Percentiles rank a stretch among this genome's conserved stretches.
Conservation (phyloP, 2,329 filamentous ascomycete genomes). For the Colletotrichum siamense region DNA sequence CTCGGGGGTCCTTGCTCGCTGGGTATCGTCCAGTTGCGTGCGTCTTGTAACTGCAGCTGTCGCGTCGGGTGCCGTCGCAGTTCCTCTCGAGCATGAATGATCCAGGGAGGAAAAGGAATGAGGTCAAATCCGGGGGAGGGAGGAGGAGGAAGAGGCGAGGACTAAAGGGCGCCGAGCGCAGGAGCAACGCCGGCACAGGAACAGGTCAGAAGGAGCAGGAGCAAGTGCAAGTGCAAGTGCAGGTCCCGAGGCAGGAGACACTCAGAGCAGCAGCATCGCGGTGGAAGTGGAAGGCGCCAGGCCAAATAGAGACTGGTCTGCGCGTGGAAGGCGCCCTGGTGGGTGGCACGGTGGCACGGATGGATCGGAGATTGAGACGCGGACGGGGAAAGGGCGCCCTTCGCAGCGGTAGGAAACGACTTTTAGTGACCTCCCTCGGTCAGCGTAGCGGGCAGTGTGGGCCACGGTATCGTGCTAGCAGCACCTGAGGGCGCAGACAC, state of each 20-base stretch:
- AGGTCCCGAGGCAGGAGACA: constrained; percentile 3
- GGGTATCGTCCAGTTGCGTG: background rate
- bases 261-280: background rate
- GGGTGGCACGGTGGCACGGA: constrained; percentile 14
- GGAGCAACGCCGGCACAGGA: background rate
- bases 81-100: background rate
- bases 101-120: background rate
- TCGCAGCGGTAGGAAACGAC: background rate
- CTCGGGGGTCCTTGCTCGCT: background rate
- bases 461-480: background rate
- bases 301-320: background rate
- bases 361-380: constrained; percentile 19
- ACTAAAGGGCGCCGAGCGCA: background rate
- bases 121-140: background rate
- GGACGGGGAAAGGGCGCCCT: background rate
- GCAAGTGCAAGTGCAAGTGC: background rate
- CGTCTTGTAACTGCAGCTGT: background rate
- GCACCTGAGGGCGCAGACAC: background rate
- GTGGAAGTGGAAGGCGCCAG: background rate
- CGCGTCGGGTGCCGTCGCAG: background rate
- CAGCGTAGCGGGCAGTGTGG: background rate
- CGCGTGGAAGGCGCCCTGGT: background rate
- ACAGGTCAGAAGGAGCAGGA: constrained; percentile 1
- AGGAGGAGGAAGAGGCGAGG: background rate
- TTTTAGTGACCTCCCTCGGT: background rate